A percentile compares a stretch with the other conserved stretches of the same genome.
phyloP scores from a whole-genome alignment of 1,284 basidiomycete species.

The Inonotus hispidus region DNA sequence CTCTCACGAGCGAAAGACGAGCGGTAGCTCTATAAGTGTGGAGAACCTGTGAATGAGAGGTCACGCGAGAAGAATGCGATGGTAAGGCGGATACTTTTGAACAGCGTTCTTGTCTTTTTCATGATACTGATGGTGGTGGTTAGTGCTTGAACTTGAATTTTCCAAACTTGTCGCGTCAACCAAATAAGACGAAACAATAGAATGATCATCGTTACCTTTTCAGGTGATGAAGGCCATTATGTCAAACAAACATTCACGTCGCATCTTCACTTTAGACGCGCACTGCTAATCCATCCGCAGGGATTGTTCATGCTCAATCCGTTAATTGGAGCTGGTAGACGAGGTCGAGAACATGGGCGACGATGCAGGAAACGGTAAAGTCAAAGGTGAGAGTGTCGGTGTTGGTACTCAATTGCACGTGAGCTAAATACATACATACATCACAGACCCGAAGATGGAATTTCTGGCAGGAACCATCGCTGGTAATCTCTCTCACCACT shows the following conservation, averaged over 20 bases:
- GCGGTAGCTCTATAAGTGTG: not conserved
- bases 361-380: not conserved
- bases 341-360: slow-evolving; percentile 1
- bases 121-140: not conserved
- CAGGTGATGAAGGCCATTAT: not conserved
- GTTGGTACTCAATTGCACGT: not conserved
- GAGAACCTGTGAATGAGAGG: not conserved
- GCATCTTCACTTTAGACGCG: not conserved
- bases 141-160: not conserved
- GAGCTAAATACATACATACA: slow-evolving; percentile 11
- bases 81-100: not conserved
- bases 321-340: not conserved
- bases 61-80: not conserved
- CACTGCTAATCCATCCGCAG: not conserved
- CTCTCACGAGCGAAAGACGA: not conserved
- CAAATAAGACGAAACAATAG: not conserved
- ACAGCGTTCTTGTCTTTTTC: not conserved
- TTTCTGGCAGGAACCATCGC: slow-evolving; percentile 73
- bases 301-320: not conserved
- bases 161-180: not conserved
- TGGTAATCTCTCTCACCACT: slow-evolving; percentile 30
- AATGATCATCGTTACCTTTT: not conserved
- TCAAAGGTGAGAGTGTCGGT: not conserved
- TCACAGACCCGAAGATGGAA: slow-evolving; percentile 49
- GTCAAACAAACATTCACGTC: not conserved